Conservation (phyloP, 495 filamentous ascomycete species). For the Talaromyces wortmannii region DNA sequence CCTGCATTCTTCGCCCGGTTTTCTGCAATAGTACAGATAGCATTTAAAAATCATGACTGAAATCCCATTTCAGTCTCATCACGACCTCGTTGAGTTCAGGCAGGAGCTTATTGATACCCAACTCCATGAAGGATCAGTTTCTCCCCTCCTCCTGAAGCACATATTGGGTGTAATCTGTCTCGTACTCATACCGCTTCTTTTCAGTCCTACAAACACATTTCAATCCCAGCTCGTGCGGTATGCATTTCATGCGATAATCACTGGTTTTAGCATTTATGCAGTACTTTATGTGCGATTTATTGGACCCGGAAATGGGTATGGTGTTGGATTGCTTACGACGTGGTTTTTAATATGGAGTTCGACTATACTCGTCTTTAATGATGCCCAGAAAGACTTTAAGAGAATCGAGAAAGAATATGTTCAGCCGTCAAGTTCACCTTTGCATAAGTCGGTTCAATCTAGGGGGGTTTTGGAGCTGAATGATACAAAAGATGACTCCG, state of each 20-base stretch:
- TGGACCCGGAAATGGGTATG: conserved; percentile 57
- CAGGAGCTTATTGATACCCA: conserved; percentile 15
- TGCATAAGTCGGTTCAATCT: not conserved
- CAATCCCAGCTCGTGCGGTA: conserved; percentile 34
- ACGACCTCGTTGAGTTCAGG: conserved; percentile 11
- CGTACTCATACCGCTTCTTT: conserved; percentile 24
- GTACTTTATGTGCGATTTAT: conserved; percentile 40
- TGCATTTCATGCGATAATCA: conserved; percentile 44
- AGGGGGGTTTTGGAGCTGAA: not conserved
- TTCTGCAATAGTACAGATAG: too few relatives aligned
- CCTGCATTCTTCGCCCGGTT: too few relatives aligned
- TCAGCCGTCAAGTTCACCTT: not conserved
- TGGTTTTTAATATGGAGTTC: conserved; percentile 64
- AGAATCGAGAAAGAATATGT: conserved; percentile 48
- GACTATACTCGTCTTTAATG: conserved; percentile 55
- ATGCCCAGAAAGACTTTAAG: conserved; percentile 58
- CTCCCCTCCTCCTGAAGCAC: conserved; percentile 34
- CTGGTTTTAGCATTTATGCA: conserved; percentile 33
- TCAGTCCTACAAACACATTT: conserved; percentile 13
- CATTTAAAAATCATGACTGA: not conserved
- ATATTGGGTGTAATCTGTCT: conserved; percentile 20
- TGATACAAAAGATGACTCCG: not conserved
- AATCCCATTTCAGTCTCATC: conserved; percentile 10
- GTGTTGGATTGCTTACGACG: conserved; percentile 54
- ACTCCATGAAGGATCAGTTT: conserved; percentile 21